A percentile compares a stretch with the other conserved stretches of the same genome.
phyloP scores from a whole-genome alignment of 352 stramenopile species.

The Hyaloperonospora brassicae region DNA sequence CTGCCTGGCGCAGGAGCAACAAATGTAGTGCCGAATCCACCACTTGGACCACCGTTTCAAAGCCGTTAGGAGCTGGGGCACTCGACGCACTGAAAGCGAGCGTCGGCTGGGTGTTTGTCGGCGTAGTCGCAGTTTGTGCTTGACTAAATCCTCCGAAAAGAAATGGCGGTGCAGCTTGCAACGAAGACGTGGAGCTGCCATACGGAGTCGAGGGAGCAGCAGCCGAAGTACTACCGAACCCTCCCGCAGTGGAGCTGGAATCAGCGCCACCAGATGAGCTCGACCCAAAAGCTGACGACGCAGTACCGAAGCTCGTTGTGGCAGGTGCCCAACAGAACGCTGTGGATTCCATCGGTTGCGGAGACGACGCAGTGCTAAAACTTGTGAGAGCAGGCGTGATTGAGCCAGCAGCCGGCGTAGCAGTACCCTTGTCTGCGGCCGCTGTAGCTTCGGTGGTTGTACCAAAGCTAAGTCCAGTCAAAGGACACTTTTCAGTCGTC shows the following conservation, averaged over 20 bases:
- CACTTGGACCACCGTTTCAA: slow-evolving; percentile 21
- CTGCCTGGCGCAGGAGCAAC: too few relatives aligned
- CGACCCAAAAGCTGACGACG: slow-evolving; percentile 2
- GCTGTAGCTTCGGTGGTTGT: slow-evolving; percentile 4
- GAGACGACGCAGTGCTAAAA: too few relatives aligned
- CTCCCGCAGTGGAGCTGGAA: slow-evolving; percentile 17
- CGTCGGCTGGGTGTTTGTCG: background rate
- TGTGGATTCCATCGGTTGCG: slow-evolving; percentile 11
- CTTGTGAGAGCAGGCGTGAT: background rate
- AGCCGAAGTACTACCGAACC: slow-evolving; percentile 26
- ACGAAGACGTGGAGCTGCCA: slow-evolving; percentile 24
- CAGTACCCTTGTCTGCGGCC: slow-evolving; percentile 12
- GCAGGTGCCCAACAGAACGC: too few relatives aligned
- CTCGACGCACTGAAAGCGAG: slow-evolving; percentile 28
- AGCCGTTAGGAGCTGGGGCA: slow-evolving; percentile 21
- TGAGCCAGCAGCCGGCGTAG: slow-evolving; percentile 14
- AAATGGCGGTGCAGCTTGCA: slow-evolving; percentile 33
- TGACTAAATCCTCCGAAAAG: slow-evolving; percentile 31
- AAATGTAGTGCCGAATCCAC: slow-evolving; percentile 17
- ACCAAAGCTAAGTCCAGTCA: slow-evolving; percentile 32
- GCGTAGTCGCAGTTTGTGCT: slow-evolving; percentile 16
- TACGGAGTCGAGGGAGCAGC: slow-evolving; percentile 27
- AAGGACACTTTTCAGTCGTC: slow-evolving; percentile 11
- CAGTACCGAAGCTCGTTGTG: slow-evolving; percentile 23
- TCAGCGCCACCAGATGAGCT: slow-evolving; percentile 31